Percentiles rank a stretch among this genome's conserved stretches.
Conservation (phyloP, 305 asterid species). For the Fraxinus nigra region DNA sequence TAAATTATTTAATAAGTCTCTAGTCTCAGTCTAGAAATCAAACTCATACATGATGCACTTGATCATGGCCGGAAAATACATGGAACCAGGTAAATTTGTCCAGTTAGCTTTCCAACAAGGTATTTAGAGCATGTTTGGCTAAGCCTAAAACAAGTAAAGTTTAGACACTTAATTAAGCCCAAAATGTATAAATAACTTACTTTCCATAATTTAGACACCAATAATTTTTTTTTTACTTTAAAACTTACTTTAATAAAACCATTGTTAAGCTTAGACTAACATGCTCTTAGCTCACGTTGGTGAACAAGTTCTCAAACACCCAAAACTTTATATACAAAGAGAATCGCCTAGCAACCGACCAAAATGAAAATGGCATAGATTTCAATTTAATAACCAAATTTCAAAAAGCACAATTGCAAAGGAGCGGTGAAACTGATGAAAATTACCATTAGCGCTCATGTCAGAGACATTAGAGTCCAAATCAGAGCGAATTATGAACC, state of each 20-base stretch:
- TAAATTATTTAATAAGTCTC: neutral
- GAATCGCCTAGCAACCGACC: neutral
- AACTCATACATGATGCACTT: neutral
- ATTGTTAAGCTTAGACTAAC: neutral
- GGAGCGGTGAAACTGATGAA: neutral
- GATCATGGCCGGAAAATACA: neutral
- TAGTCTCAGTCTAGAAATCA: neutral
- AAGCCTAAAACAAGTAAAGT: neutral
- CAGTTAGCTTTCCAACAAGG: neutral
- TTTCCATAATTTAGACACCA: no score
- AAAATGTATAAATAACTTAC: neutral
- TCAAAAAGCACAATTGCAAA: neutral
- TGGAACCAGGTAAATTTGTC: neutral
- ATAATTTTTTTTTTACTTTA: no score
- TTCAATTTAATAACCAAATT: neutral
- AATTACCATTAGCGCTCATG: slow-evolving; percentile 75
- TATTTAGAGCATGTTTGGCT: neutral
- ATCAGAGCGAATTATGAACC: slow-evolving; percentile 59
- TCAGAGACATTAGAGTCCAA: slow-evolving; percentile 91
- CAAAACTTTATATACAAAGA: neutral
- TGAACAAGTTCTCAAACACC: neutral
- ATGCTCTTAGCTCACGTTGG: neutral
- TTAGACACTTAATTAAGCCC: neutral
- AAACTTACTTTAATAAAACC: neutral
- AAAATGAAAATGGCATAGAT: neutral